These are phyloP conservation scores for Epichloe brachyelytri DNA, from an alignment of 2,329 filamentous ascomycete species.

Conservation along the genomic window DNA sequence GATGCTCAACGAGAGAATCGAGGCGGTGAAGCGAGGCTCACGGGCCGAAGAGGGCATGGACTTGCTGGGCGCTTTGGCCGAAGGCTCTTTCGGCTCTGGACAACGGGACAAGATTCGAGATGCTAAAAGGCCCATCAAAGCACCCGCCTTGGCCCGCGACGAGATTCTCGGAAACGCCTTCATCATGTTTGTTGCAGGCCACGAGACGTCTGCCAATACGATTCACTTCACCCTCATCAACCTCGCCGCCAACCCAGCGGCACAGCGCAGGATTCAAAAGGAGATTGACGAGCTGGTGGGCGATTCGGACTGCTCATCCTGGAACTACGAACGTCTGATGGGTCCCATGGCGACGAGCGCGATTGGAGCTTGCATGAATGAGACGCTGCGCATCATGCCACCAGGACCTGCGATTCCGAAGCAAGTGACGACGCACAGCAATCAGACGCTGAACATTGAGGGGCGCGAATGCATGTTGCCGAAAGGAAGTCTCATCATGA, in stretches of 20 bases:
- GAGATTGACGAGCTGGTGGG: constrained; percentile 57
- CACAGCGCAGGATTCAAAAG: constrained; percentile 52
- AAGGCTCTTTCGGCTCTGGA: constrained; percentile 1
- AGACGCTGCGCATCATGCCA: constrained; percentile 60
- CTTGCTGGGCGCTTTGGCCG: constrained; percentile 34
- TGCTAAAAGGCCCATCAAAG: constrained; percentile 9
- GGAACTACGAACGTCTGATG: constrained; percentile 59
- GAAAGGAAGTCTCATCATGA: constrained; percentile 37
- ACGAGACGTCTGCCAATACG: constrained; percentile 68
- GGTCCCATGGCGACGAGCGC: constrained; percentile 55
- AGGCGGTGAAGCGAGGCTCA: constrained; percentile 23
- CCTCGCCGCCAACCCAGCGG: constrained; percentile 50
- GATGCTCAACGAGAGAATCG: constrained; percentile 48
- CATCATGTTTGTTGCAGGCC: constrained; percentile 57
- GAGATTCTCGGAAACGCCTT: constrained; percentile 65
- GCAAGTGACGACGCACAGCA: constrained; percentile 31
- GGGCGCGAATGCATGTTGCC: constrained; percentile 48
- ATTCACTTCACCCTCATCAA: constrained; percentile 59
- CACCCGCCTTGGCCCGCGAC: constrained; percentile 36
- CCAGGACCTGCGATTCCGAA: constrained; percentile 64
- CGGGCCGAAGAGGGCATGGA: constrained; percentile 35
- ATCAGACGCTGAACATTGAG: constrained; percentile 46
- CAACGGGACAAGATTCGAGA: constrained; percentile 25
- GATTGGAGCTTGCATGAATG: constrained; percentile 64
- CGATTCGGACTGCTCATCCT: constrained; percentile 42